Base-by-base conservation (phyloP, 2,329 filamentous ascomycete species). In the Aspergillus ruber region DNA sequence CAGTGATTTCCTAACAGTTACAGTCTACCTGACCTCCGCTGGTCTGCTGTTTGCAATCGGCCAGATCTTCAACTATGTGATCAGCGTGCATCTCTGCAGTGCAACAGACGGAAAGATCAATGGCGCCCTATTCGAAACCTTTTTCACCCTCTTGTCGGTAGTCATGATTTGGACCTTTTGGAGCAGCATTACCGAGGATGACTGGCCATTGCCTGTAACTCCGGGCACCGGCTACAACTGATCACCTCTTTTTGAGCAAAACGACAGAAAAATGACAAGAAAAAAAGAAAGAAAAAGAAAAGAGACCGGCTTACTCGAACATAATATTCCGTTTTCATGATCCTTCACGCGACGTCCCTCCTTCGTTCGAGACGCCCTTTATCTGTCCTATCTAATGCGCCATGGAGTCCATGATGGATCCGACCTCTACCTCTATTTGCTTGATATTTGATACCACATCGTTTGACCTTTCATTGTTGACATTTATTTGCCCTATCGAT, bases 141-240 rank as follows among this genome's bases (percentile, higher is more conserved):
- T 97, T 6, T 97, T 98, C 73, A 97, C 90, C 0, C 76, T 96
- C 1, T 73, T 91, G 10, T 79, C 90, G 0, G 89, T 98, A 4
- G 77, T 88, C 15, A 82, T 82, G 71, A 73, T 96, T 55, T 98
- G 93, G 90, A 70, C 88, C 48, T 98, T 98, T 76, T 98, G 93
- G 93, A 95, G 90, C 42, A 96, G 90, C 73, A 98, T 98, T 61
- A 98, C 93, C 13, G 93, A 98, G 71, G 93, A 98, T 62, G 91
- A 96, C 74, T 98, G 93, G 93, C 89, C 90, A 2, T 76, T 80
- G 67, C 74, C 77, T 15, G 51, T 61, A 40, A 15, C 44, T 42
- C 36, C 53, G 38, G 48, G 54, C 25, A 49, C 51, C 9, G 64
- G 57, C 42, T 70, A 68, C 57, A 66, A 59, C 47, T 66, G 51